A percentile compares a stretch with the other conserved stretches of the same genome.
These are phyloP conservation scores for Taxillus chinensis DNA, from an alignment of 164 flowering plant species.

Conservation along the genomic window DNA sequence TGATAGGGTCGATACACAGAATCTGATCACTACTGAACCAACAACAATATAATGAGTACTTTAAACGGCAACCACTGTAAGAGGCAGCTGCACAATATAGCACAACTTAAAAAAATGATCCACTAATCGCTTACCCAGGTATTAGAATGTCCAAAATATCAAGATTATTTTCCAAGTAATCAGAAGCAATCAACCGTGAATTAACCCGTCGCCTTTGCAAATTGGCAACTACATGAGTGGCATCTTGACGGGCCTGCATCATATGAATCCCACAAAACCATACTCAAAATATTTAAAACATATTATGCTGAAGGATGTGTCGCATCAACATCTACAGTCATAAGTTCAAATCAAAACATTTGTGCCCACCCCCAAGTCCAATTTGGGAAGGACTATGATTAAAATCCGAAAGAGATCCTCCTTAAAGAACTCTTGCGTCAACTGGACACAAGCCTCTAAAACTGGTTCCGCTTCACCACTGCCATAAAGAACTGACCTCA, in stretches of 20 bases:
- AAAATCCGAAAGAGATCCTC: conserved; percentile 18
- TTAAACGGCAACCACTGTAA: not conserved
- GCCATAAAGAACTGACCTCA: conserved; percentile 25
- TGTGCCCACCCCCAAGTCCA: conserved; percentile 2
- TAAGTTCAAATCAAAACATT: not conserved
- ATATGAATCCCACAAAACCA: not conserved
- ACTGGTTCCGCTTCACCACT: conserved; percentile 22
- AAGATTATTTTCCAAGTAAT: conserved; percentile 4
- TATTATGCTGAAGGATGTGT: not conserved
- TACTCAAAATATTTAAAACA: not conserved
- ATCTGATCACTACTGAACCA: too few species aligned
- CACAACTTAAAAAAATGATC: too few species aligned
- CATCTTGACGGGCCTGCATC: conserved; percentile 4
- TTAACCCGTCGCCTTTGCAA: conserved; percentile 3
- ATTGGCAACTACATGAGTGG: conserved; percentile 4
- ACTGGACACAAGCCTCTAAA: conserved; percentile 27
- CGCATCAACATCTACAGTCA: not conserved
- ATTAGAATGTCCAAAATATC: conserved; percentile 1
- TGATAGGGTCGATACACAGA: too few species aligned
- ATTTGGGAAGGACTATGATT: conserved; percentile 22
- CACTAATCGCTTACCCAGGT: not conserved
- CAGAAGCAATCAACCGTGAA: conserved; percentile 2
- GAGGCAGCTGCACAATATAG: not conserved
- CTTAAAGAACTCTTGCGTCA: conserved; percentile 24
- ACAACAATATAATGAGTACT: too few species aligned